Evolutionary conservation across 1,284 basidiomycete genomes (phyloP).

Genomic region (Grifola frondosa): DNA sequence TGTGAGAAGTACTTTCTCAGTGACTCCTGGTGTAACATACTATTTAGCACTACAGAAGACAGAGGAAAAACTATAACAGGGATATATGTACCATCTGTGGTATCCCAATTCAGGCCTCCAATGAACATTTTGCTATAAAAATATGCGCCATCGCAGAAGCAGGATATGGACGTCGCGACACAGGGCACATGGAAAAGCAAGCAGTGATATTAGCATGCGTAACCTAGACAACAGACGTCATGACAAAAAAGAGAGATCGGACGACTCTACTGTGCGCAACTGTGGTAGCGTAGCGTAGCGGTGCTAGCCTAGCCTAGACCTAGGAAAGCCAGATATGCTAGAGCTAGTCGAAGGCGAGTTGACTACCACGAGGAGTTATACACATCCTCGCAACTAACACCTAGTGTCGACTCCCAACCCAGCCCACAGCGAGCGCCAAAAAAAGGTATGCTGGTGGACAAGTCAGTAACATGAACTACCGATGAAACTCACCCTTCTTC

Average conservation of each 20-base stretch:
- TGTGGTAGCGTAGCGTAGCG: slow-evolving; percentile 36
- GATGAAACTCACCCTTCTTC: slow-evolving; percentile 91
- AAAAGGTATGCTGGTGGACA: slow-evolving; percentile 16
- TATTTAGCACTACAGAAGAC: slow-evolving; percentile 30
- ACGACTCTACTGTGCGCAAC: slow-evolving; percentile 71
- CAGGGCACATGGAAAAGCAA: slow-evolving; percentile 34
- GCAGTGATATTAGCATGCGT: slow-evolving; percentile 75
- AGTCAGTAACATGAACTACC: slow-evolving; percentile 18
- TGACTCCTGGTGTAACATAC: slow-evolving; percentile 54
- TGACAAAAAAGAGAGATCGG: slow-evolving; percentile 53
- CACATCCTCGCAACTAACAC: slow-evolving; percentile 30
- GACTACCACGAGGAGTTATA: slow-evolving; percentile 39
- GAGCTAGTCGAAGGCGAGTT: slow-evolving; percentile 54
- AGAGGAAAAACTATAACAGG: slow-evolving; percentile 27
- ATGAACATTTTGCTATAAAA: slow-evolving; percentile 94
- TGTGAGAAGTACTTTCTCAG: slow-evolving; percentile 71
- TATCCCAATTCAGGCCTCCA: slow-evolving; percentile 97
- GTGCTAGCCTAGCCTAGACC: slow-evolving; percentile 72
- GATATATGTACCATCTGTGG: slow-evolving; percentile 82
- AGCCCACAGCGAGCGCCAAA: slow-evolving; percentile 23
- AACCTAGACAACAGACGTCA: slow-evolving; percentile 62
- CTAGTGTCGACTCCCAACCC: slow-evolving; percentile 24
- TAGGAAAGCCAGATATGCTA: slow-evolving; percentile 46
- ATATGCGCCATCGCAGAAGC: slow-evolving; percentile 16
- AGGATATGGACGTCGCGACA: slow-evolving; percentile 41